Evolutionary conservation across 768 basidiomycete species (phyloP).

Genomic region (Naganishia randhawae): DNA sequence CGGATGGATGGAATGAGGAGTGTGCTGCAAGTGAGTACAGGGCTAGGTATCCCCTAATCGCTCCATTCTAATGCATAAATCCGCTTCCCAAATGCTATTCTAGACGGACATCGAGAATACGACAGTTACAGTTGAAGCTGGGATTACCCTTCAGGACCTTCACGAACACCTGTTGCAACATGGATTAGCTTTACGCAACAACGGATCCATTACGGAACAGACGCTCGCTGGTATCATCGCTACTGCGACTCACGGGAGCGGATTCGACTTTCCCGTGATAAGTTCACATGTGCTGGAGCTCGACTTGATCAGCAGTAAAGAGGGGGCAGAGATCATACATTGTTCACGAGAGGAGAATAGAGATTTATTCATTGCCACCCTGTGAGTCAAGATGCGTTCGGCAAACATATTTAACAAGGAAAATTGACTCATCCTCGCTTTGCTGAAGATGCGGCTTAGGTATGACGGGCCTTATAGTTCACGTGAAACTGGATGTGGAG

Average conservation of each 20-base stretch:
- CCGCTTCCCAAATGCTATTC: not conserved
- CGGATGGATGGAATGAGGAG: conserved; percentile 65
- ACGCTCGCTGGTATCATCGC: conserved; percentile 86
- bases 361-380: conserved; percentile 81
- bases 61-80: too few relatives aligned
- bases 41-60: not conserved
- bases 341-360: conserved; percentile 54
- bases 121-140: conserved; percentile 39
- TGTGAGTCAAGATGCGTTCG: conserved; percentile 45
- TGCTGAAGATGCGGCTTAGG: conserved; percentile 69
- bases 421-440: not conserved
- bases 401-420: not conserved
- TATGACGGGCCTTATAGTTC: conserved; percentile 72
- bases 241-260: conserved; percentile 93
- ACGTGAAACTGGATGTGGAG: conserved; percentile 72
- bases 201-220: conserved; percentile 96
- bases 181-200: conserved; percentile 78
- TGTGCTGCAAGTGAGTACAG: conserved; percentile 66
- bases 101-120: conserved; percentile 38
- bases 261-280: conserved; percentile 71
- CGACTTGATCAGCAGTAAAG: conserved; percentile 11
- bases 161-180: conserved; percentile 64
- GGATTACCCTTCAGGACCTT: conserved; percentile 63
- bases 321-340: conserved; percentile 15
- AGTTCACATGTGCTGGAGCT: conserved; percentile 17